Evolutionary conservation across 2,329 filamentous ascomycete genomes (phyloP), one percentile per base, ranked within the genome.

Genomic region (Fusarium poae): DNA sequence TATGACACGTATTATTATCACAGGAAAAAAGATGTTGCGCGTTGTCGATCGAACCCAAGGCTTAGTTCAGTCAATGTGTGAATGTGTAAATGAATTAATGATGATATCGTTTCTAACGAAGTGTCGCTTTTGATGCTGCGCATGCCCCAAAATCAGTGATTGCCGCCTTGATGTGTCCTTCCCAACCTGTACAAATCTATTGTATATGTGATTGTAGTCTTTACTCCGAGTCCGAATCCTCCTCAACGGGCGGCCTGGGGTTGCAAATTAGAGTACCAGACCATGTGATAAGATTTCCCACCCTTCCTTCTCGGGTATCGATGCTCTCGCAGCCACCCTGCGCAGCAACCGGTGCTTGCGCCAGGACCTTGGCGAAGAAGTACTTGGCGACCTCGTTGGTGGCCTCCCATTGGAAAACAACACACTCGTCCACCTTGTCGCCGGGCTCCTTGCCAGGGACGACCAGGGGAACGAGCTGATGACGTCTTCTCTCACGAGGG

Each of bases 321-420:
- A 70, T 67, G 7, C 66, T 70, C 48, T 70, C 67, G 15, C 44
- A 70, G 3, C 48, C 66, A 9, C 67, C 67, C 6, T 64, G 29
- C 1, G 25, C 67, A 9, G 34, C 35, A 35, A 67, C 46, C 0
- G 66, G 67, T 5, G 62, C 57, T 29, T 70, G 62, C 18, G 62
- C 59, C 2, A 70, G 54, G 3, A 64, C 37, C 48, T 70, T 70
- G 20, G 62, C 66, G 8, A 70, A 70, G 35, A 70, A 70, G 1
- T 25, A 5, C 20, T 35, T 57, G 29, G 67, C 67, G 0, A 27
- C 66, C 16, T 67, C 62, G 12, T 70, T 70, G 6, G 12, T 25
- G 6, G 51, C 50, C 20, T 70, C 67, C 67, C 67, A 70, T 0
- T 55, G 62, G 8, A 70, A 67, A 0, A 69, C 66, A 0, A 70